These are phyloP conservation scores for Fusarium sp. DNA, from an alignment of 2,329 filamentous ascomycete genomes.

Conservation along the genomic window DNA sequence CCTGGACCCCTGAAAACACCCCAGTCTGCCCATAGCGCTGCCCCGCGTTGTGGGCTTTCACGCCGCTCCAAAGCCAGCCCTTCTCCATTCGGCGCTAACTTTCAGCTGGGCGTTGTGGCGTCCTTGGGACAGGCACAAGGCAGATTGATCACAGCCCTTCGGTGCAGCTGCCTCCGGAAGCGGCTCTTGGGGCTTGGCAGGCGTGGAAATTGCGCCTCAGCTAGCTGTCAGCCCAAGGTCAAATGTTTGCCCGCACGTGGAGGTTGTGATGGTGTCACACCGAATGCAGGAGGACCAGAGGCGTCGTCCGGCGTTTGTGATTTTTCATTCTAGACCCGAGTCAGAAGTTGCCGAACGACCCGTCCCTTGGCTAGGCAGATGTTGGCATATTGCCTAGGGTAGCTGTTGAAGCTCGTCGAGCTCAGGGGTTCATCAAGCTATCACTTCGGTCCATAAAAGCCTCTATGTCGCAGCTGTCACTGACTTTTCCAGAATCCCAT, in stretches of 20 bases:
- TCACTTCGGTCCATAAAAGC: slow-evolving; percentile 18
- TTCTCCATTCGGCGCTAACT: slow-evolving; percentile 23
- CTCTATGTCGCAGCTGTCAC: background rate
- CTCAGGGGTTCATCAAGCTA: slow-evolving; percentile 13
- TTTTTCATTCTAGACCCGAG: slow-evolving; percentile 1
- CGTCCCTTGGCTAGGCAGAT: slow-evolving; percentile 2
- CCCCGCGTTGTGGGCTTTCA: slow-evolving; percentile 1
- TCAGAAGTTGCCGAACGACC: slow-evolving; percentile 2
- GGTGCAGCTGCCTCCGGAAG: background rate
- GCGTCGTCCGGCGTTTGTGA: slow-evolving; percentile 9
- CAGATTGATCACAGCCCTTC: slow-evolving; percentile 1
- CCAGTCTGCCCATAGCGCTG: background rate
- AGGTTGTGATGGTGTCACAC: background rate
- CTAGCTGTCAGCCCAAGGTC: background rate
- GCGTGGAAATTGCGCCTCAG: background rate
- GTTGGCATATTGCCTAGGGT: slow-evolving; percentile 7
- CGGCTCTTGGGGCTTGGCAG: background rate
- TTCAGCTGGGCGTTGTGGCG: slow-evolving; percentile 43
- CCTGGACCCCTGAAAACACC: slow-evolving; percentile 9
- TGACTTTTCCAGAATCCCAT: background rate
- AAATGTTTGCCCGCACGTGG: background rate
- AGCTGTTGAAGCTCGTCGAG: background rate
- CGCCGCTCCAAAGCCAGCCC: background rate
- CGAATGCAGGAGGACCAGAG: background rate
- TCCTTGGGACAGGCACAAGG: slow-evolving; percentile 13